phyloP scores from a whole-genome alignment of 768 basidiomycete genomes.

The Leccinellum rugosiceps region DNA sequence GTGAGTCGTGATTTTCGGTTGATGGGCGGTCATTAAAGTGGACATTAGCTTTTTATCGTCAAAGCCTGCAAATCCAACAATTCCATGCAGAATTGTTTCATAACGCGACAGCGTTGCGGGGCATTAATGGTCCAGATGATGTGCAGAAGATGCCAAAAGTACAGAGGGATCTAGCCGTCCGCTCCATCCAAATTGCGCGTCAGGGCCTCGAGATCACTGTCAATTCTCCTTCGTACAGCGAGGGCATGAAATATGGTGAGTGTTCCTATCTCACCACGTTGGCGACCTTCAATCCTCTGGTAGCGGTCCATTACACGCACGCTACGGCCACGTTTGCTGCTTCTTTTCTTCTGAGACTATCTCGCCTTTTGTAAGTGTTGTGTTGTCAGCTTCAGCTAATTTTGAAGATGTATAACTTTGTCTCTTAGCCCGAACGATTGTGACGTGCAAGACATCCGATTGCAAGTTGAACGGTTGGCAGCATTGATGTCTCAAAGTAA shows the following conservation, averaged over 20 bases:
- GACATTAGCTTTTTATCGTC: conserved; percentile 76
- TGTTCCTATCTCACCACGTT: not conserved
- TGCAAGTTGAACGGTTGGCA: conserved; percentile 75
- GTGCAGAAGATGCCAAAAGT: conserved; percentile 77
- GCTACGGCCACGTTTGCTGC: conserved; percentile 93
- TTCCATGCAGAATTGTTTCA: conserved; percentile 84
- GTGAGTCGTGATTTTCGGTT: conserved; percentile 36
- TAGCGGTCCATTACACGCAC: conserved; percentile 89
- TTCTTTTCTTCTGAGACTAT: conserved; percentile 82
- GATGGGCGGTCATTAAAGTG: conserved; percentile 3
- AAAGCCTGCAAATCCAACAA: conserved; percentile 84
- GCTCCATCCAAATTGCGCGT: conserved; percentile 80
- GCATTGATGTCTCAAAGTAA: conserved; percentile 75
- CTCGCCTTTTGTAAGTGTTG: conserved; percentile 81
- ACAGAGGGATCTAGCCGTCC: conserved; percentile 76
- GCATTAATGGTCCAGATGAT: conserved; percentile 83
- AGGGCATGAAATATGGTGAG: conserved; percentile 89
- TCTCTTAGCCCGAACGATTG: conserved; percentile 75
- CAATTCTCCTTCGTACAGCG: conserved; percentile 77
- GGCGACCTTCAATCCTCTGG: conserved; percentile 1
- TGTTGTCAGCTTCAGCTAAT: not conserved
- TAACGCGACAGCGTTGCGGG: conserved; percentile 77
- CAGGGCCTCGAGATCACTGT: conserved; percentile 83
- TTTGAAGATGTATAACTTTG: not conserved
- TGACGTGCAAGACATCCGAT: conserved; percentile 68